Evolutionary conservation across 2,329 filamentous ascomycete genomes (phyloP).

Genomic region (Pseudogymnoascus sp.): DNA sequence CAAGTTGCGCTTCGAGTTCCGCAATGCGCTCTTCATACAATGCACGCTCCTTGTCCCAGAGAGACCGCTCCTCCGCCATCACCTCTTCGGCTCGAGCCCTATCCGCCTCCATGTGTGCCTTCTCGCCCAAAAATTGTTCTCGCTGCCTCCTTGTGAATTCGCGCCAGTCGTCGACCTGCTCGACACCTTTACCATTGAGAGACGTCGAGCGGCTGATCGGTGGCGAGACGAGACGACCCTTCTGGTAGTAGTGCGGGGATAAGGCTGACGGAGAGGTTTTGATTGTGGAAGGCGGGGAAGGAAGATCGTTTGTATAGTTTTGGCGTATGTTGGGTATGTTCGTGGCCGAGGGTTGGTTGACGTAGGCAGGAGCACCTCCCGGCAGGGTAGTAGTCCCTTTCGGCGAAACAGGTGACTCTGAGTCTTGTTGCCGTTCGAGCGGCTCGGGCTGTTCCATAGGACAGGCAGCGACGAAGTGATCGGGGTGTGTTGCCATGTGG

Average conservation of each 20-base stretch:
- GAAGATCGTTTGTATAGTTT: constrained; percentile 3
- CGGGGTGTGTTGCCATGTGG: not conserved
- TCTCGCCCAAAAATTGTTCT: constrained; percentile 26
- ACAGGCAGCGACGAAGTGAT: not conserved
- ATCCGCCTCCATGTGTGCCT: constrained; percentile 27
- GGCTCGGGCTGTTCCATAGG: not conserved
- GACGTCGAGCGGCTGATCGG: constrained; percentile 2
- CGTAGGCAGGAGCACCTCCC: not conserved
- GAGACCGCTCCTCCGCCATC: constrained; percentile 26
- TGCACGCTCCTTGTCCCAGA: constrained; percentile 28
- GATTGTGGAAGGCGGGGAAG: constrained; percentile 6
- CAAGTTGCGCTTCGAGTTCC: constrained; percentile 22
- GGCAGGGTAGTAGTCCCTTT: not conserved
- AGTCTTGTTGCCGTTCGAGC: not conserved
- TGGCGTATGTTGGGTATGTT: not conserved
- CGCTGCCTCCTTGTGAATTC: constrained; percentile 25
- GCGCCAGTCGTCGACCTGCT: constrained; percentile 26
- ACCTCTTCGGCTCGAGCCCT: constrained; percentile 25
- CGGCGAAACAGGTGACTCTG: constrained; percentile 5
- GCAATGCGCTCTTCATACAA: constrained; percentile 22
- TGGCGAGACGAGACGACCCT: not conserved
- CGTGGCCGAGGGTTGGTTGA: not conserved
- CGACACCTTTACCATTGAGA: constrained; percentile 8
- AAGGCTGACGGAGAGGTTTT: not conserved
- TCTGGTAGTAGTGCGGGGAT: constrained; percentile 6